Base-by-base conservation (phyloP, 441 rosid genomes). In the Corymbia citriodora region DNA sequence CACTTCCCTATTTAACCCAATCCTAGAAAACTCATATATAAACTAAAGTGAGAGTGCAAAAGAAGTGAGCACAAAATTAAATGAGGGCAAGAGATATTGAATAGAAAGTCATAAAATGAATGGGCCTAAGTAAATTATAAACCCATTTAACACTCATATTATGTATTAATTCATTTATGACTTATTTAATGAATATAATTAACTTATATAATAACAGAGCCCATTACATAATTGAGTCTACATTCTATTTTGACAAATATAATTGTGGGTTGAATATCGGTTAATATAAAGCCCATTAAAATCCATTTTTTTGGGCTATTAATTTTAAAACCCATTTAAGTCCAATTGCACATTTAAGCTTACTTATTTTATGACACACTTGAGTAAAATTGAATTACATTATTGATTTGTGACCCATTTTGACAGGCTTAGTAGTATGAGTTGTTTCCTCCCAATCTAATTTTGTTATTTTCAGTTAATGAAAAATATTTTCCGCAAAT, bases 181-280 rank as follows among this genome's bases (percentile, higher is more conserved):
- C 3, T 17, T 0, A 25, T 59, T 25, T 59, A 59, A 1, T 0
- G 0, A 59, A 59, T 59, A 59, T 59, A 59, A 59, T 7, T 0
- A 59, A 59, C 0, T 59, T 13, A 59, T 59, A 59, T 25, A 59
- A 59, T 0, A 59, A 59, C 7, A 9, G 2, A 1, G 0, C 14
- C 7, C 7, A 55, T 55, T 23, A 7, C 8, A 19, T 55, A 59
- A 1, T 0, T 0, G 1, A 59, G n/a, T 59, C 2, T 25, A 59
- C 25, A 13, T 23, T 13, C 25, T 29, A 25, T 25, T 59, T 59
- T 25, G 6, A 25, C 14, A 59, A 0, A 3, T 25, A 29, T 25
- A 25, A 59, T 12, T 14, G 0, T 7, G 70, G 14, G n/a, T 29
- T 29, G 33, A 63, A 63, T 4, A 63, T 63, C 1, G 9, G 4